phyloP scores from a whole-genome alignment of 108 stramenopile genomes.

The Nannochloropsis granulata region DNA sequence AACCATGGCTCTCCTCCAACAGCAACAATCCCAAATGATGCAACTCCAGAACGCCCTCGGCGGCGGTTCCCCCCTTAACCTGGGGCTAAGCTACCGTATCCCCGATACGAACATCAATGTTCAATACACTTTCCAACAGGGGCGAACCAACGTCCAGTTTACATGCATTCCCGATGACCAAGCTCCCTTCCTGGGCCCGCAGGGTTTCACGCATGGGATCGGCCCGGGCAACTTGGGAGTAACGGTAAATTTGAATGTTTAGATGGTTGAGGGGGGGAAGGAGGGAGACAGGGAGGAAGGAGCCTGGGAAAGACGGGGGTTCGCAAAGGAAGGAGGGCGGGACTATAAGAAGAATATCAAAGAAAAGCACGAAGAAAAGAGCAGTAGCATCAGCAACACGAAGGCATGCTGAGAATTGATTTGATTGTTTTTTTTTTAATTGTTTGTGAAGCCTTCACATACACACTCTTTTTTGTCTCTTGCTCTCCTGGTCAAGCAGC shows the following conservation, averaged over 20 bases:
- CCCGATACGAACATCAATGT: constrained; percentile 91
- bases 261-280: neutral
- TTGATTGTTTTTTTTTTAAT: no score
- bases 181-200: constrained; percentile 78
- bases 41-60: constrained; percentile 1
- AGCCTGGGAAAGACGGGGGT: neutral
- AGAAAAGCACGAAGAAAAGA: neutral
- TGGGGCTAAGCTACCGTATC: constrained; percentile 14
- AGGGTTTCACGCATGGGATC: constrained; percentile 91
- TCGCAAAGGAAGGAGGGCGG: no score
- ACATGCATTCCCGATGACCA: constrained; percentile 92
- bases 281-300: neutral
- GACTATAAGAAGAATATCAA: neutral
- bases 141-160: constrained; percentile 73
- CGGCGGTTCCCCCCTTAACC: neutral
- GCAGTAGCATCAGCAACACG: no score
- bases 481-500: no score
- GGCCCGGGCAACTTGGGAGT: constrained; percentile 90
- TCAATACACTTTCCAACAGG: constrained; percentile 81
- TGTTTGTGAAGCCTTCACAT: no score
- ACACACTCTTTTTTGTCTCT: no score
- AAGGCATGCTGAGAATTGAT: no score
- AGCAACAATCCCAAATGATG: constrained; percentile 71
- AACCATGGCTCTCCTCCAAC: constrained; percentile 80
- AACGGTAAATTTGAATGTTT: constrained; percentile 81